Conservation (phyloP, 108 stramenopile species). For the Craspedostauros australis region DNA sequence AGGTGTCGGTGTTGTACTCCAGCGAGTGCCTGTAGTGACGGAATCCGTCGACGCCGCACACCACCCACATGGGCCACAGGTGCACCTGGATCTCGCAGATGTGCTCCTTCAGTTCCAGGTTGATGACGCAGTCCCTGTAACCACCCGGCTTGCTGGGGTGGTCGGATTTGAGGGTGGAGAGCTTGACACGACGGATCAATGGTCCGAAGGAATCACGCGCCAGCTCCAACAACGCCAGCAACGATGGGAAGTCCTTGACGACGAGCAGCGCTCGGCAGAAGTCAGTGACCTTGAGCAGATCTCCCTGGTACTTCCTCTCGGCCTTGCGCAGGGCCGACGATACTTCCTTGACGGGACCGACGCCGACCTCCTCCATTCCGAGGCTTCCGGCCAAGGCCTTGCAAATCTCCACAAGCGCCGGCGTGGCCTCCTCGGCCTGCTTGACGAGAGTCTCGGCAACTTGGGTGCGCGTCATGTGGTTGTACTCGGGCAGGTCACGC, state of each 20-base stretch:
- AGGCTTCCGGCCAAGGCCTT: slow-evolving; percentile 78
- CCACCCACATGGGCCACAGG: slow-evolving; percentile 81
- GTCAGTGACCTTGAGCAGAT: slow-evolving; percentile 79
- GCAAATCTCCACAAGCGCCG: slow-evolving; percentile 77
- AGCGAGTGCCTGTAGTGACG: slow-evolving; percentile 85
- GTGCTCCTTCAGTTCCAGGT: slow-evolving; percentile 78
- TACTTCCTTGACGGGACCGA: slow-evolving; percentile 76
- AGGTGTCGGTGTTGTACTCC: slow-evolving; percentile 84
- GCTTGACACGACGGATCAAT: slow-evolving; percentile 78
- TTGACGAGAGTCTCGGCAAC: slow-evolving; percentile 53
- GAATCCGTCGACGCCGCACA: slow-evolving; percentile 86
- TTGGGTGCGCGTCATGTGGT: slow-evolving; percentile 45
- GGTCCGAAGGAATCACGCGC: slow-evolving; percentile 82
- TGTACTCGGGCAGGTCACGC: slow-evolving; percentile 47
- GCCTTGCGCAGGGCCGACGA: slow-evolving; percentile 75
- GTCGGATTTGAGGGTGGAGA: slow-evolving; percentile 64
- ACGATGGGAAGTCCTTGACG: slow-evolving; percentile 74
- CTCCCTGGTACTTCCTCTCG: slow-evolving; percentile 77
- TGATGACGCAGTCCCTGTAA: slow-evolving; percentile 83
- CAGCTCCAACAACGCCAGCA: slow-evolving; percentile 77
- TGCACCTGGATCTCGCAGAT: slow-evolving; percentile 88
- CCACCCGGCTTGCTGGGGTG: slow-evolving; percentile 64
- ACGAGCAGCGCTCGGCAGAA: slow-evolving; percentile 77
- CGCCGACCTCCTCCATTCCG: slow-evolving; percentile 79
- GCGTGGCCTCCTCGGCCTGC: slow-evolving; percentile 60